Conservation (phyloP, 805 yeast genomes). For the Osmozyma mogii region DNA sequence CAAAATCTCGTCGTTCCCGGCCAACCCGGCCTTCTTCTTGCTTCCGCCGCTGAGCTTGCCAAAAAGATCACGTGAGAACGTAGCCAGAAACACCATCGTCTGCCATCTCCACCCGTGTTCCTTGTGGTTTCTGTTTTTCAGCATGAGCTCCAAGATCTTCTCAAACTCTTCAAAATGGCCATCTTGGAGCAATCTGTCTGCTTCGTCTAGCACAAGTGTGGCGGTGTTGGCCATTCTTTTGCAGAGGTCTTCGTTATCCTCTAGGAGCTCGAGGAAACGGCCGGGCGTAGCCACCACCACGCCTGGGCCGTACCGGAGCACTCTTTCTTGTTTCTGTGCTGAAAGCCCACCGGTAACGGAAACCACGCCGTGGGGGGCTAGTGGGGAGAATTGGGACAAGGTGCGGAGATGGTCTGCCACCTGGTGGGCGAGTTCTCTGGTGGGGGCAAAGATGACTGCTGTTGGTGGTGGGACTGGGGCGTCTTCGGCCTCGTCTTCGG, state of each 20-base stretch:
- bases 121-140: conserved; percentile 38
- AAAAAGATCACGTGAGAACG: conserved; percentile 78
- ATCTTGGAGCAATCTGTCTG: conserved; percentile 89
- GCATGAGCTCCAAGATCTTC: conserved; percentile 61
- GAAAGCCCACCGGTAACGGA: conserved; percentile 93
- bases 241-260: conserved; percentile 45
- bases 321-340: conserved; percentile 85
- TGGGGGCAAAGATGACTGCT: conserved; percentile 86
- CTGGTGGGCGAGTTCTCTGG: conserved; percentile 94
- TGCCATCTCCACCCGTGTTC: conserved; percentile 50
- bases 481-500: too few relatives aligned
- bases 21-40: conserved; percentile 14
- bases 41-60: conserved; percentile 50
- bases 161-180: conserved; percentile 95
- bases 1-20: conserved; percentile 49
- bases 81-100: conserved; percentile 90
- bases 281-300: conserved; percentile 95
- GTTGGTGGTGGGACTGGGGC: conserved; percentile 37
- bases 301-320: conserved; percentile 65
- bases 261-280: conserved; percentile 73
- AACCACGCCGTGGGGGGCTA: conserved; percentile 50
- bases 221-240: conserved; percentile 39
- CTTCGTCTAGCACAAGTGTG: conserved; percentile 78
- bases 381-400: conserved; percentile 46
- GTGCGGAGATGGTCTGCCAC: conserved; percentile 71